Evolutionary conservation across 805 yeast species (phyloP).

Genomic region (Wickerhamiella shivajii): DNA sequence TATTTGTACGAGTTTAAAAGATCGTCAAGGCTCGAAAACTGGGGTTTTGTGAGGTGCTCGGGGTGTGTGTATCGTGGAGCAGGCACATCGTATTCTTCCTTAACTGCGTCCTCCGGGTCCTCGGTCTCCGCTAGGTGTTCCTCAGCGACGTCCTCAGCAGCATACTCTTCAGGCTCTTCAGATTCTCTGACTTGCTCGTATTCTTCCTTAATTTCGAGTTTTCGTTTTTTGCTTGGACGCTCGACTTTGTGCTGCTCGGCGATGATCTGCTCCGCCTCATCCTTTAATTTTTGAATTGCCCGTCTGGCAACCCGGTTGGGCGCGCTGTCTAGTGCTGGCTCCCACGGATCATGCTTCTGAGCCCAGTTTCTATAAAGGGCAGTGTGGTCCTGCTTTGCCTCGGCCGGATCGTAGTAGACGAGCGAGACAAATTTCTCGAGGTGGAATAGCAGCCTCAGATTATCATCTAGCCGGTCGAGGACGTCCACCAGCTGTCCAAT

Average conservation of each 20-base stretch:
- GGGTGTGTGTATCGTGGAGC: slow-evolving; percentile 46
- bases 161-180: not conserved
- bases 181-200: slow-evolving; percentile 9
- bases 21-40: slow-evolving; percentile 28
- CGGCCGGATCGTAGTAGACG: slow-evolving; percentile 26
- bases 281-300: slow-evolving; percentile 2
- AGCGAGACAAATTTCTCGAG: slow-evolving; percentile 28
- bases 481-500: slow-evolving; percentile 12
- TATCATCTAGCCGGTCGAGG: slow-evolving; percentile 24
- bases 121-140: not conserved
- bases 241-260: not conserved
- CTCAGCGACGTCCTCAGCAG: not conserved
- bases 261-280: not conserved
- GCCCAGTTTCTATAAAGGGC: slow-evolving; percentile 23
- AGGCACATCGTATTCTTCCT: slow-evolving; percentile 20
- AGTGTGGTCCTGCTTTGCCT: slow-evolving; percentile 23
- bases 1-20: slow-evolving; percentile 42
- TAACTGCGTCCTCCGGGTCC: not conserved
- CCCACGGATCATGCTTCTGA: slow-evolving; percentile 28
- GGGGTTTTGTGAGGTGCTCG: slow-evolving; percentile 35
- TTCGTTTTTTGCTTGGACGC: not conserved
- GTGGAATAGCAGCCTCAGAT: slow-evolving; percentile 27
- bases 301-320: slow-evolving; percentile 14
- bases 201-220: not conserved
- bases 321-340: slow-evolving; percentile 8